phyloP scores from a whole-genome alignment of 2,329 filamentous ascomycete species.

The Fusarium sp. region DNA sequence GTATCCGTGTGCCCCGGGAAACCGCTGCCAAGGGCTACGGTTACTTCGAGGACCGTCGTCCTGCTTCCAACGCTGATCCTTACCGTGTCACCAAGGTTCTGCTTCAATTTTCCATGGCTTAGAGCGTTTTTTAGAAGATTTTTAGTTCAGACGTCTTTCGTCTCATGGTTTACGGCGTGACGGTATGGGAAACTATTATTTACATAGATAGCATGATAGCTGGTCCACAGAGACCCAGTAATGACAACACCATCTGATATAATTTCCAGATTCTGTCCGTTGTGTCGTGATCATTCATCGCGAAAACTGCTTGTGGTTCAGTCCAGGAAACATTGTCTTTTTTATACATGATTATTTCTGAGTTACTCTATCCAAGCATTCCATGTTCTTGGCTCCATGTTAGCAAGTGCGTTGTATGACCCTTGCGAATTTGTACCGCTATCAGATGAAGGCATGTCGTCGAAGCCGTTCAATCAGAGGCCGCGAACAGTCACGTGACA shows the following conservation, averaged over 20 bases:
- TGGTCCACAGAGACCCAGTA: conserved; percentile 12
- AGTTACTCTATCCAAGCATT: no score
- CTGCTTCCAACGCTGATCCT: conserved; percentile 87
- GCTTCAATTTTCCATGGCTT: conserved; percentile 39
- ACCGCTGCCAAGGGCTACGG: conserved; percentile 88
- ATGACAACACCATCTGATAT: conserved; percentile 19
- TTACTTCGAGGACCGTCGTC: conserved; percentile 89
- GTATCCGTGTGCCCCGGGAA: conserved; percentile 90
- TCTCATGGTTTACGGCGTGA: conserved; percentile 26
- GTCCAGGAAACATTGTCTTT: background rate
- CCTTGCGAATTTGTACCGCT: background rate
- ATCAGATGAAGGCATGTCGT: background rate
- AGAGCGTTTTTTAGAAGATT: conserved; percentile 25
- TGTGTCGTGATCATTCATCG: no score
- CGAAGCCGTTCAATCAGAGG: no score
- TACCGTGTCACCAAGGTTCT: conserved; percentile 86
- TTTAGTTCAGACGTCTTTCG: conserved; percentile 9
- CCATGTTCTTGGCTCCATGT: no score
- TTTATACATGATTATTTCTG: background rate
- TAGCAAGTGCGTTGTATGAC: no score
- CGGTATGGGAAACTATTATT: conserved; percentile 27
- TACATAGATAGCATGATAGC: conserved; percentile 33
- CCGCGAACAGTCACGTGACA: background rate
- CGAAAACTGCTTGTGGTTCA: no score
- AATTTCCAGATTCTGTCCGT: background rate